Percentiles rank a stretch among this genome's conserved stretches.
phyloP scores from a whole-genome alignment of 73 alveolate genomes.

The Tetrahymena elliotti region DNA sequence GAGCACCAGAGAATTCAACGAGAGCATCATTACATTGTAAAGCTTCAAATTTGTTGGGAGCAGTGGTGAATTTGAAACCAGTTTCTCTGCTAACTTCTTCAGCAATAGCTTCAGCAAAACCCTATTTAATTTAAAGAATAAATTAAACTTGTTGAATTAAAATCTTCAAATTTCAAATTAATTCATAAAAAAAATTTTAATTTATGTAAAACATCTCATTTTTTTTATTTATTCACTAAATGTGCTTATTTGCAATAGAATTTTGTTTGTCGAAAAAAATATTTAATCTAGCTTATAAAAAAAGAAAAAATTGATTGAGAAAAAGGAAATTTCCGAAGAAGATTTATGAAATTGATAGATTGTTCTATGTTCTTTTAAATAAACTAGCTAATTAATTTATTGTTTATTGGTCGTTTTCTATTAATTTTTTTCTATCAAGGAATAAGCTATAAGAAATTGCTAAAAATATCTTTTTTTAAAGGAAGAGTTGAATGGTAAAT shows the following conservation, averaged over 20 bases:
- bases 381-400: too few species aligned
- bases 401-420: not conserved
- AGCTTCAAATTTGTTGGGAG: slow-evolving; percentile 89
- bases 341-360: not conserved
- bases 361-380: not conserved
- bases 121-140: not conserved
- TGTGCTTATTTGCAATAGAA: too few species aligned
- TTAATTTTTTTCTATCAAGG: too few species aligned
- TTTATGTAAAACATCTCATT: too few species aligned
- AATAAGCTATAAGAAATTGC: not conserved
- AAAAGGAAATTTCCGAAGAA: not conserved
- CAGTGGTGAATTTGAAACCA: slow-evolving; percentile 76
- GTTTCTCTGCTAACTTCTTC: slow-evolving; percentile 86
- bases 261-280: not conserved
- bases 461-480: too few species aligned
- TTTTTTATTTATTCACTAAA: too few species aligned
- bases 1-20: slow-evolving; percentile 82
- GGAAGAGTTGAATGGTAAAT: too few species aligned
- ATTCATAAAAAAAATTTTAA: too few species aligned
- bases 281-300: not conserved
- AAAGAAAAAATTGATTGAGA: too few species aligned
- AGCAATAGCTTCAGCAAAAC: slow-evolving; percentile 59
- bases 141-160: too few species aligned
- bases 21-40: slow-evolving; percentile 97
- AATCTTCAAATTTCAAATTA: too few species aligned